A percentile compares a stretch with the other conserved stretches of the same genome.
phyloP scores from a whole-genome alignment of 108 stramenopile species.

The Cyclotella cryptica region DNA sequence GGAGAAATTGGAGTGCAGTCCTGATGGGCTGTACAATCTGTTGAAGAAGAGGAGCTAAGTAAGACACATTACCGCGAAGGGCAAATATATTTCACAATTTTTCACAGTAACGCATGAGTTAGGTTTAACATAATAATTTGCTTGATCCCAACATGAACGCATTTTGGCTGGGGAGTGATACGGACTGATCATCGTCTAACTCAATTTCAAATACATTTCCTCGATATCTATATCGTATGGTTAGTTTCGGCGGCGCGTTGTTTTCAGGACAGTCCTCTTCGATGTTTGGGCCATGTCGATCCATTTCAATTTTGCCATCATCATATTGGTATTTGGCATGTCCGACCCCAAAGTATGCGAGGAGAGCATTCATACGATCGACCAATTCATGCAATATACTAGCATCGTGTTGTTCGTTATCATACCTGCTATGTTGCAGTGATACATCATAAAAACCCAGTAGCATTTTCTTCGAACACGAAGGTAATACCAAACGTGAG shows the following conservation, averaged over 20 bases:
- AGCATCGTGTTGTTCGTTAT: neutral
- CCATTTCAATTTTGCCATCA: neutral
- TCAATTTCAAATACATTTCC: slow-evolving; percentile 46
- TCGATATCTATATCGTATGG: slow-evolving; percentile 42
- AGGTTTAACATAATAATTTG: neutral
- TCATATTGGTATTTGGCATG: neutral
- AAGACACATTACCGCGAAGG: too few relatives aligned
- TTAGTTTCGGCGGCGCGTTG: neutral
- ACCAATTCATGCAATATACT: neutral
- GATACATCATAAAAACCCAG: slow-evolving; percentile 78
- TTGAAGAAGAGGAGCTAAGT: slow-evolving; percentile 68
- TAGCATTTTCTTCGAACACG: slow-evolving; percentile 64
- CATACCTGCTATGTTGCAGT: neutral
- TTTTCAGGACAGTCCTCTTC: neutral
- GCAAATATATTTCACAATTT: neutral
- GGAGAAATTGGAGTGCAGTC: slow-evolving; percentile 86
- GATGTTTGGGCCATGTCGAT: neutral
- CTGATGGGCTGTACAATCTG: slow-evolving; percentile 88
- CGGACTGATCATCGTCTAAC: slow-evolving; percentile 46
- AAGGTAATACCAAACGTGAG: slow-evolving; percentile 58
- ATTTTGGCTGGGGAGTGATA: slow-evolving; percentile 31
- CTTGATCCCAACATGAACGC: slow-evolving; percentile 36
- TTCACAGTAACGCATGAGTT: slow-evolving; percentile 16
- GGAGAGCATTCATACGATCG: neutral
- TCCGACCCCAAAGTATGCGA: neutral